A percentile compares a stretch with the other conserved stretches of the same genome.
Evolutionary conservation across 768 basidiomycete genomes (phyloP).

Genomic region (Mycena floridula): DNA sequence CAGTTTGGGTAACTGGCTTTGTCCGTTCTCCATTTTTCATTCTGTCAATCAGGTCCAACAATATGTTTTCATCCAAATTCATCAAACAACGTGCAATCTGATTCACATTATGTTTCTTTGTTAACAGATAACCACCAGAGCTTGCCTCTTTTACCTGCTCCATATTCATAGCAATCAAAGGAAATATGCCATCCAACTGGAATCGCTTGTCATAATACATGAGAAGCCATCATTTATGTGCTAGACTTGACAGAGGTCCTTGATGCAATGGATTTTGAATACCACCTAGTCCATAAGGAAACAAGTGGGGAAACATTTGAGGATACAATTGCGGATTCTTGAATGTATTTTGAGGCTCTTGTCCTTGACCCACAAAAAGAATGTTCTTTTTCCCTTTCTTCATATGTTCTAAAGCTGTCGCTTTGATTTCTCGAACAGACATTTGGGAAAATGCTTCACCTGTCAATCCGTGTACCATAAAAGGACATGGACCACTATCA

Average conservation of each 20-base stretch:
- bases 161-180: not conserved
- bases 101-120: not conserved
- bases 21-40: not conserved
- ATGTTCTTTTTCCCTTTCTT: slow-evolving; percentile 7
- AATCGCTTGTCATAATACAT: not conserved
- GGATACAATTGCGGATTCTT: not conserved
- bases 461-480: slow-evolving; percentile 21
- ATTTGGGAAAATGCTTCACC: slow-evolving; percentile 10
- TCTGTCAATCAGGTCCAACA: not conserved
- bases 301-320: slow-evolving; percentile 10
- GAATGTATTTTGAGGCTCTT: slow-evolving; percentile 2
- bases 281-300: slow-evolving; percentile 21
- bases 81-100: not conserved
- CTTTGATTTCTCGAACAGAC: not conserved
- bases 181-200: not conserved
- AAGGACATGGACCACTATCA: slow-evolving; percentile 6
- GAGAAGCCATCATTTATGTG: not conserved
- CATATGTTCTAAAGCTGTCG: slow-evolving; percentile 4
- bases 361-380: slow-evolving; percentile 16
- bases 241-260: not conserved
- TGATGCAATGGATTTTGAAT: slow-evolving; percentile 7
- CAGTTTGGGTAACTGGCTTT: not conserved
- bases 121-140: not conserved
- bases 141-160: not conserved
- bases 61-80: not conserved